Conservation (phyloP, 352 stramenopile genomes). For the Elongisporangium prolatum region DNA sequence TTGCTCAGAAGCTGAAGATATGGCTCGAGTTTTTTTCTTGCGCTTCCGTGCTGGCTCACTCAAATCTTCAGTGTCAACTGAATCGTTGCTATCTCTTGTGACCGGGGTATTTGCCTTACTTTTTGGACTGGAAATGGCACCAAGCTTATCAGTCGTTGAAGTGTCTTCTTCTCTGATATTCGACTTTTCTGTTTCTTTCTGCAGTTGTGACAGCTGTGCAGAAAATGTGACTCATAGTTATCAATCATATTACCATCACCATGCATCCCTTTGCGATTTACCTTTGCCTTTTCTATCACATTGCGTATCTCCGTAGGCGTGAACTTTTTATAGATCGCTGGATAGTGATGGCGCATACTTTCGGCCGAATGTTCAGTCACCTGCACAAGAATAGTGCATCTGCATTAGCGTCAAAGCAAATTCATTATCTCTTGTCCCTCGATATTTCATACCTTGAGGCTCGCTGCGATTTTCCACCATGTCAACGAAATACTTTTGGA, state of each 20-base stretch:
- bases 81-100: not conserved
- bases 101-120: not conserved
- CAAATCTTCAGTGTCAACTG: not conserved
- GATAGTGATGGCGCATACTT: slow-evolving; percentile 56
- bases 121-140: not conserved
- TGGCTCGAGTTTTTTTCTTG: not conserved
- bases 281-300: slow-evolving; percentile 21
- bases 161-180: not conserved
- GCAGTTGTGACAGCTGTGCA: not conserved
- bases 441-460: not conserved
- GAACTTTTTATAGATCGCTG: slow-evolving; percentile 31
- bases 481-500: slow-evolving; percentile 11
- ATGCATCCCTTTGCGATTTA: slow-evolving; percentile 5
- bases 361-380: slow-evolving; percentile 26
- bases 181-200: slow-evolving; percentile 1
- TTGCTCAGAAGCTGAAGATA: not conserved
- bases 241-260: not conserved
- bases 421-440: no score
- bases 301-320: slow-evolving; percentile 26
- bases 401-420: no score
- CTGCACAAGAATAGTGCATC: not conserved
- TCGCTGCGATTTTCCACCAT: slow-evolving; percentile 3
- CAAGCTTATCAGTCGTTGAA: no score
- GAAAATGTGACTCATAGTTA: not conserved
- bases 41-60: not conserved